Conservation (phyloP, 768 basidiomycete genomes). For the Tricholoma furcatifolium region DNA sequence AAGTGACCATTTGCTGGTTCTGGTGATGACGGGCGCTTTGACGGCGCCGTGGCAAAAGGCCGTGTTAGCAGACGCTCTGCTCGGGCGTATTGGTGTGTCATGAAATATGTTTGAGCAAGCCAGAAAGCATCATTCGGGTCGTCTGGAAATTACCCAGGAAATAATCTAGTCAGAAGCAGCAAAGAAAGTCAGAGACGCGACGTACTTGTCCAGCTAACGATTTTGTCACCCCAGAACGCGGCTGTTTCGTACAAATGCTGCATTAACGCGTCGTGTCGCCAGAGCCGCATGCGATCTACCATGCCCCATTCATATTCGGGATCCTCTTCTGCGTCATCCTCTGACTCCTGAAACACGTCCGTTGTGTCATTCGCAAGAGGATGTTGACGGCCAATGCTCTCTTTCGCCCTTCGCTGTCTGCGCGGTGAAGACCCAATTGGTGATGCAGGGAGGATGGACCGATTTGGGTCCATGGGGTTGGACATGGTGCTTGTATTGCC, state of each 20-base stretch:
- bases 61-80: constrained; percentile 89
- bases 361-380: constrained; percentile 78
- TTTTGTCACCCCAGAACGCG: constrained; percentile 98
- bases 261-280: constrained; percentile 98
- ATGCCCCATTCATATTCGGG: constrained; percentile 75
- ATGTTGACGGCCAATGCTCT: constrained; percentile 50
- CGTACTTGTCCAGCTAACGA: constrained; percentile 93
- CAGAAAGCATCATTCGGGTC: constrained; percentile 99
- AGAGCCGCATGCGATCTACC: constrained; percentile 93
- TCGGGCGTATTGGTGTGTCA: constrained; percentile 92
- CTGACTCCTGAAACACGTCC: constrained; percentile 72
- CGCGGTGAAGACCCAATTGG: constrained; percentile 70
- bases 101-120: constrained; percentile 97
- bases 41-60: constrained; percentile 66
- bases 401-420: constrained; percentile 52
- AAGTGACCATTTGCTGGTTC: constrained; percentile 42
- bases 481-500: constrained; percentile 62
- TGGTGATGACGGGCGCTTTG: constrained; percentile 34
- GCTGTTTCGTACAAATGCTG: constrained; percentile 98
- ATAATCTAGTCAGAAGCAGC: background rate
- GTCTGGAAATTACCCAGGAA: constrained; percentile 41
- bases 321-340: constrained; percentile 57
- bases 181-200: constrained; percentile 23
- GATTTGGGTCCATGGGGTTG: constrained; percentile 70
- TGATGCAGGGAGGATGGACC: constrained; percentile 73